Percentiles rank a stretch among this genome's conserved stretches.
Conservation (phyloP, 305 asterid species). For the Solanum aculeatissimum region DNA sequence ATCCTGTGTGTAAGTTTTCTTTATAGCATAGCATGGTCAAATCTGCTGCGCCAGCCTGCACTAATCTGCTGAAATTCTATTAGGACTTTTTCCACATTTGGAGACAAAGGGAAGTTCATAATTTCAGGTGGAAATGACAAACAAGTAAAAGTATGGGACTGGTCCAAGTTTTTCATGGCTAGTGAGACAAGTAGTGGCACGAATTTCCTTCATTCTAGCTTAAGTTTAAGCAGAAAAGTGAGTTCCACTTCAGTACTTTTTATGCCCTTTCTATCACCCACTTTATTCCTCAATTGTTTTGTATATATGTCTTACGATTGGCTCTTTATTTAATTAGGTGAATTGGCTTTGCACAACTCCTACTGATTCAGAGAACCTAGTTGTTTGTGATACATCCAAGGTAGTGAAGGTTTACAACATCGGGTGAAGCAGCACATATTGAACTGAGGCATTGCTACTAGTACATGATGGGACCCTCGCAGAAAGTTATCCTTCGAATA, state of each 20-base stretch:
- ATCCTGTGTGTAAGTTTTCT: constrained; percentile 70
- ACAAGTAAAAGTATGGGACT: constrained; percentile 80
- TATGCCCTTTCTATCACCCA: not conserved
- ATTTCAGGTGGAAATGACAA: constrained; percentile 89
- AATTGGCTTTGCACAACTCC: constrained; percentile 89
- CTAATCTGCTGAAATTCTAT: not conserved
- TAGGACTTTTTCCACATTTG: constrained; percentile 74
- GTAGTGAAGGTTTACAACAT: constrained; percentile 47
- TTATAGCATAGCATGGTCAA: not conserved
- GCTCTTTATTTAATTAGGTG: constrained; percentile 37
- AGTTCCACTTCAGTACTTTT: constrained; percentile 1
- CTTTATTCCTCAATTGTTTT: not conserved
- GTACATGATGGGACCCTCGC: not conserved
- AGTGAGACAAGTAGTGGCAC: constrained; percentile 19
- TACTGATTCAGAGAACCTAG: constrained; percentile 63
- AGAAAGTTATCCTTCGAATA: not conserved
- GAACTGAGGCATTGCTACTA: not conserved
- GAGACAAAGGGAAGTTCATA: constrained; percentile 76
- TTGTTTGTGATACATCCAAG: constrained; percentile 81
- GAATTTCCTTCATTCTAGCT: constrained; percentile 25
- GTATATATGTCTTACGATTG: constrained; percentile 1
- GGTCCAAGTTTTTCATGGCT: constrained; percentile 32
- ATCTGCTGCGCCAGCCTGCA: not conserved
- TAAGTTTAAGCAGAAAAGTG: constrained; percentile 56
- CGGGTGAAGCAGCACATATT: constrained; percentile 10